Percentiles rank a stretch among this genome's conserved stretches.
phyloP scores from a whole-genome alignment of 169 alveolate species.

The Theileria sp. region DNA sequence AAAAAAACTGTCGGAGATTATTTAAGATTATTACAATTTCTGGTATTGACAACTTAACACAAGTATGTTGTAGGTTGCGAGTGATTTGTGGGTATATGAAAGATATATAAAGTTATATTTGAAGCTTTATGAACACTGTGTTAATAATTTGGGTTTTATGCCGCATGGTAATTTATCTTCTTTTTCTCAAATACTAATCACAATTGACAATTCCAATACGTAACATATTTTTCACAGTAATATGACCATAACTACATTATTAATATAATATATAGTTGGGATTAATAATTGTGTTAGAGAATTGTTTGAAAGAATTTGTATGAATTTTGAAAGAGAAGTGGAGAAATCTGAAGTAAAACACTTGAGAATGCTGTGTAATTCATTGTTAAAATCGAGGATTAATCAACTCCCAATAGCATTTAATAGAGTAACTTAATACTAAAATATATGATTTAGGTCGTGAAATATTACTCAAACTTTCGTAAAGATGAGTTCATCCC shows the following conservation, averaged over 20 bases:
- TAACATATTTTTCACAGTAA: background rate
- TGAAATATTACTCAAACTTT: constrained; percentile 7
- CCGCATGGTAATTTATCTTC: constrained; percentile 48
- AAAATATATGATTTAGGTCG: background rate
- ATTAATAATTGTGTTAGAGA: constrained; percentile 20
- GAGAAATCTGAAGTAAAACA: constrained; percentile 9
- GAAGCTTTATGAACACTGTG: constrained; percentile 31
- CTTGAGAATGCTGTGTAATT: constrained; percentile 42
- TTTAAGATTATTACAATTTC: constrained; percentile 41
- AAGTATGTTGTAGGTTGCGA: constrained; percentile 17
- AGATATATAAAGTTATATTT: constrained; percentile 25
- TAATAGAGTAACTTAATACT: background rate
- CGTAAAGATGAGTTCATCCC: constrained; percentile 22
- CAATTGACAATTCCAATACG: constrained; percentile 46
- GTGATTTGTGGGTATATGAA: constrained; percentile 22
- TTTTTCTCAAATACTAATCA: constrained; percentile 38
- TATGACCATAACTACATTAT: too few species aligned
- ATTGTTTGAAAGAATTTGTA: constrained; percentile 47
- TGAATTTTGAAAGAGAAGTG: constrained; percentile 51
- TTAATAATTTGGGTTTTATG: constrained; percentile 54
- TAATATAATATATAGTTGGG: background rate
- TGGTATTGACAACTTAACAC: constrained; percentile 7
- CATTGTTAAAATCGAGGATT: constrained; percentile 16
- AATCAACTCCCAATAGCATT: constrained; percentile 24
- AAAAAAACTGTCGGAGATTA: constrained; percentile 48